These are phyloP conservation scores for Atkinsonella texensis DNA, from an alignment of 2,329 filamentous ascomycete species.

Conservation along the genomic window DNA sequence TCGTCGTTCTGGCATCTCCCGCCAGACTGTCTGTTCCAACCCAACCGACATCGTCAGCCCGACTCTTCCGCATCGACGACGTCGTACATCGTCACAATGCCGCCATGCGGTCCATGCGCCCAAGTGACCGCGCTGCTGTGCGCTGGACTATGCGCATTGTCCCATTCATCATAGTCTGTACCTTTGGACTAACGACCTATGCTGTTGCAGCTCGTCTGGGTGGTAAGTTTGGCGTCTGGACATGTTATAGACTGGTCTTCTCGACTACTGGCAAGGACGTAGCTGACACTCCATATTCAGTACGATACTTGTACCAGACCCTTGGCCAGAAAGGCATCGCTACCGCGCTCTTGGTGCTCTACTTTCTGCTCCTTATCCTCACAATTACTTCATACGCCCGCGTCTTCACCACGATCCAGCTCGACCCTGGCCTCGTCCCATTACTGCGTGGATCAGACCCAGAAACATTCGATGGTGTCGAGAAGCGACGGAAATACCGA, in stretches of 20 bases:
- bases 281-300: constrained; percentile 19
- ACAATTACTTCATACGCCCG: constrained; percentile 59
- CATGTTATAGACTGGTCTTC: background rate
- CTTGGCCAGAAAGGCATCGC: constrained; percentile 42
- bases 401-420: constrained; percentile 53
- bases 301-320: constrained; percentile 54
- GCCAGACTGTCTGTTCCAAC: background rate
- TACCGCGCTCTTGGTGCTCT: constrained; percentile 58
- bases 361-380: constrained; percentile 58
- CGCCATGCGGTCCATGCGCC: constrained; percentile 19
- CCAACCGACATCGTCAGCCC: background rate
- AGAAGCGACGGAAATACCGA: constrained; percentile 7
- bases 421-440: constrained; percentile 63
- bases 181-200: constrained; percentile 60
- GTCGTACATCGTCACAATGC: constrained; percentile 14
- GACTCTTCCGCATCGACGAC: background rate
- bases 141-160: constrained; percentile 42
- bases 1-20: background rate
- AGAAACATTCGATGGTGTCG: constrained; percentile 15
- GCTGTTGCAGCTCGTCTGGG: constrained; percentile 39
- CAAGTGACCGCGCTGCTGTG: constrained; percentile 17
- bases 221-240: background rate
- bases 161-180: constrained; percentile 54
- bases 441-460: constrained; percentile 30
- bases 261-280: background rate